These are phyloP conservation scores for Acrodontium crateriforme DNA, from an alignment of 2,329 filamentous ascomycete genomes.

Conservation along the genomic window DNA sequence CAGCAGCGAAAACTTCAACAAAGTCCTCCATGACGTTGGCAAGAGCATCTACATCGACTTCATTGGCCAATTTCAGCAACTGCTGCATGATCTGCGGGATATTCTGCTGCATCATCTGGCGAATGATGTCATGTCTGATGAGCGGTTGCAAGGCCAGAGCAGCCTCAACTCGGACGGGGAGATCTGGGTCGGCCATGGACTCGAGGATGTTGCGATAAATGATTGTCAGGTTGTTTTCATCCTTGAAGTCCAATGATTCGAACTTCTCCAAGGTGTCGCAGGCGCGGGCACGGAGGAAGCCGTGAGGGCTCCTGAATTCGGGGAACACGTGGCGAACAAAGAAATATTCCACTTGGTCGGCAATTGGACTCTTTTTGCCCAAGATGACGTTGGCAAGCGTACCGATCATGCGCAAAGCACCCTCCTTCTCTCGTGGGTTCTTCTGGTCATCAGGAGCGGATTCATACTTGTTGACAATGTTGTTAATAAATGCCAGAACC, in stretches of 20 bases:
- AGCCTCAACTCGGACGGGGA: conserved; percentile 88
- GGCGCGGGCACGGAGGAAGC: conserved; percentile 83
- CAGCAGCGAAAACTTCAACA: conserved; percentile 94
- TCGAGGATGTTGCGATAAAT: conserved; percentile 96
- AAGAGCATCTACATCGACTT: conserved; percentile 91
- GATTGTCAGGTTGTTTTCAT: conserved; percentile 83
- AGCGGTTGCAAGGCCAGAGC: conserved; percentile 87
- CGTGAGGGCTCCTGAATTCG: conserved; percentile 84
- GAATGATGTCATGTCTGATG: conserved; percentile 88
- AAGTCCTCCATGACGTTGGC: conserved; percentile 99
- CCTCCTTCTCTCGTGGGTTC: conserved; percentile 90
- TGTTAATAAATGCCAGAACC: conserved; percentile 88
- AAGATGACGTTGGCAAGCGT: conserved; percentile 87
- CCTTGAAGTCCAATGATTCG: conserved; percentile 92
- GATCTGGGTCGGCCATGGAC: conserved; percentile 86
- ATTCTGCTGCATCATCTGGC: conserved; percentile 89
- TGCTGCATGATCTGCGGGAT: conserved; percentile 99
- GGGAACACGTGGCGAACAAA: conserved; percentile 97
- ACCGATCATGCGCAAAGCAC: conserved; percentile 91
- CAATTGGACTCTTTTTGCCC: conserved; percentile 96
- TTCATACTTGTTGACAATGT: conserved; percentile 88
- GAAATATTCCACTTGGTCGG: conserved; percentile 96
- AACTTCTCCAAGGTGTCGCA: conserved; percentile 98
- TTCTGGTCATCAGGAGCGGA: conserved; percentile 72
- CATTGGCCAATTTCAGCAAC: conserved; percentile 88